Evolutionary conservation across 257 asterid genomes (phyloP).

Genomic region (Paraleonurus japonicus): DNA sequence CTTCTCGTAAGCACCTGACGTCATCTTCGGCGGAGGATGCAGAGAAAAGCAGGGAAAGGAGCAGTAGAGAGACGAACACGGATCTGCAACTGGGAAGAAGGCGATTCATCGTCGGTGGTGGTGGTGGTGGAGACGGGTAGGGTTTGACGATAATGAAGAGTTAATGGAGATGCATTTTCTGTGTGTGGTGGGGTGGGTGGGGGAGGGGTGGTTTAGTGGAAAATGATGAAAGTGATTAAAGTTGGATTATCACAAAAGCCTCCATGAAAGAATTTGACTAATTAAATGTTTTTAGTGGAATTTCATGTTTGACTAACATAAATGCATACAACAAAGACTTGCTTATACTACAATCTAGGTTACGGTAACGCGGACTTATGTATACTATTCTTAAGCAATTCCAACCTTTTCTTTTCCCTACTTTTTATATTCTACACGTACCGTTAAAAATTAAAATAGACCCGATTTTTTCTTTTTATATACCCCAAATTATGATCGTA

Average conservation of each 20-base stretch:
- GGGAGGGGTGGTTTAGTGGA: constrained; percentile 3
- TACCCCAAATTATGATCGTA: too few species aligned
- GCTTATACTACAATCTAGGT: too few species aligned
- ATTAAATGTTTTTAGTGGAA: neutral
- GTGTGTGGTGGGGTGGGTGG: neutral
- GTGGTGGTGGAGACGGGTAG: neutral
- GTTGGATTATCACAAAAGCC: constrained; percentile 13
- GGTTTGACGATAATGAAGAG: constrained; percentile 20
- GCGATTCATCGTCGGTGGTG: constrained; percentile 20
- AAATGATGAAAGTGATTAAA: constrained; percentile 12
- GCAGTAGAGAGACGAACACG: constrained; percentile 25
- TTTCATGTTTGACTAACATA: too few species aligned
- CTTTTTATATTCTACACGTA: too few species aligned
- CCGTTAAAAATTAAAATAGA: too few species aligned
- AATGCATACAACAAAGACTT: too few species aligned
- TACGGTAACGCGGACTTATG: too few species aligned
- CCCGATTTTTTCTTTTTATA: too few species aligned
- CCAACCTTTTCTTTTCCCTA: too few species aligned
- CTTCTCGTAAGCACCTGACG: constrained; percentile 60
- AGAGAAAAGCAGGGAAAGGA: constrained; percentile 29
- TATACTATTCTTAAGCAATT: too few species aligned
- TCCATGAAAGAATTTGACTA: constrained; percentile 8
- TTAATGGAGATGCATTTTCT: constrained; percentile 25
- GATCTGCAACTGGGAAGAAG: constrained; percentile 1
- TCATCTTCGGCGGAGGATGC: constrained; percentile 53